A percentile compares a stretch with the other conserved stretches of the same genome.
phyloP scores from a whole-genome alignment of 441 rosid species.

The Corymbia calophylla region DNA sequence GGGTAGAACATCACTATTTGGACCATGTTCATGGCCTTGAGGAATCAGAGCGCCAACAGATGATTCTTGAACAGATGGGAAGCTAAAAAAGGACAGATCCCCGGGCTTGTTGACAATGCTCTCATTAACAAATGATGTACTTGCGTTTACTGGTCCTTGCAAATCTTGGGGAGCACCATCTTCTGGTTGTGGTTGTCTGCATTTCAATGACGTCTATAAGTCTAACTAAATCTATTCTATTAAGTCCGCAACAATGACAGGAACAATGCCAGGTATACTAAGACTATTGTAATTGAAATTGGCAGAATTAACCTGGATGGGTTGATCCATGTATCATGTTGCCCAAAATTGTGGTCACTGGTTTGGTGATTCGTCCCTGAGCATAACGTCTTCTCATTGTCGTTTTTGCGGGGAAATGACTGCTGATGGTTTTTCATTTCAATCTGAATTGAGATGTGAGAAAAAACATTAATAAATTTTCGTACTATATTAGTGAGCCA shows the following conservation, averaged over 20 bases:
- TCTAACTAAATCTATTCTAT: background rate
- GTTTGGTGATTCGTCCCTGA: background rate
- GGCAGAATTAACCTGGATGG: background rate
- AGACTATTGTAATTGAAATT: background rate
- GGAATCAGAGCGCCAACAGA: background rate
- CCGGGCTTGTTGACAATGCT: background rate
- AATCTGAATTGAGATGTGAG: background rate
- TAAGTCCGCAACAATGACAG: background rate
- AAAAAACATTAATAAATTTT: background rate
- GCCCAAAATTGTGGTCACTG: background rate
- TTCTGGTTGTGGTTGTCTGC: background rate
- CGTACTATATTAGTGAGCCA: background rate
- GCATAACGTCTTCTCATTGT: background rate
- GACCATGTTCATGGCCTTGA: background rate
- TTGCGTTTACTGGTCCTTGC: background rate
- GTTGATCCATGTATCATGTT: background rate
- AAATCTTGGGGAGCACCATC: background rate
- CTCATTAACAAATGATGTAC: background rate
- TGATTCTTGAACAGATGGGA: background rate
- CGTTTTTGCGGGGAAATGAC: background rate
- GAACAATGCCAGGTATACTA: background rate
- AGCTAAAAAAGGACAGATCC: background rate
- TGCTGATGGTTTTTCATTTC: background rate
- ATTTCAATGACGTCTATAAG: background rate
- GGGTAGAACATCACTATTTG: background rate